Conservation (phyloP, 805 yeast genomes). For the Metschnikowia similis region DNA sequence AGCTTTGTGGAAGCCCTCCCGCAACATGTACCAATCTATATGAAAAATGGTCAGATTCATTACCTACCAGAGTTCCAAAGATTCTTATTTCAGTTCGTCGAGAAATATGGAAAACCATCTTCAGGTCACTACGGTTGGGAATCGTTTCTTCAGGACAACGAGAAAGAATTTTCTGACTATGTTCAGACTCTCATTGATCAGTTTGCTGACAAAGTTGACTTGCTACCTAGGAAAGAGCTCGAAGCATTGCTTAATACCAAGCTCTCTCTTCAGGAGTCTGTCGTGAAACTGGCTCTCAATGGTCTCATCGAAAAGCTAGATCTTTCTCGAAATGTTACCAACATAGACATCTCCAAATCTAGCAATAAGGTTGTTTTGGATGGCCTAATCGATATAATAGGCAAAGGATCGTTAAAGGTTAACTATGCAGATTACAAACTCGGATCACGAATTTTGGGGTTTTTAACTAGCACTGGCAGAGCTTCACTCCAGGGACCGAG, state of each 20-base stretch:
- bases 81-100: conserved; percentile 30
- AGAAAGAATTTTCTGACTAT: conserved; percentile 17
- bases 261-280: conserved; percentile 22
- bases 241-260: conserved; percentile 20
- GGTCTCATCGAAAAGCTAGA: conserved; percentile 24
- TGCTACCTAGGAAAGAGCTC: conserved; percentile 20
- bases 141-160: conserved; percentile 20
- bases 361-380: conserved; percentile 25
- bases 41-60: conserved; percentile 32
- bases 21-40: conserved; percentile 28
- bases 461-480: conserved; percentile 27
- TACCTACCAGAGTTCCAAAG: conserved; percentile 37
- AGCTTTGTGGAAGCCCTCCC: conserved; percentile 25
- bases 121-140: conserved; percentile 19
- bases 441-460: conserved; percentile 39
- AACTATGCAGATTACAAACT: conserved; percentile 38
- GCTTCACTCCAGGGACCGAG: conserved; percentile 13
- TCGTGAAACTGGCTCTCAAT: conserved; percentile 22
- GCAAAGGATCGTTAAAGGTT: conserved; percentile 32
- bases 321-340: conserved; percentile 9
- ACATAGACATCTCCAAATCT: conserved; percentile 7
- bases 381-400: conserved; percentile 27
- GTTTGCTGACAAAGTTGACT: conserved; percentile 8
- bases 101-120: conserved; percentile 18
- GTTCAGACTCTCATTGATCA: conserved; percentile 10